Conservation (phyloP, 1,284 basidiomycete genomes). For the Ganoderma multipileum region DNA sequence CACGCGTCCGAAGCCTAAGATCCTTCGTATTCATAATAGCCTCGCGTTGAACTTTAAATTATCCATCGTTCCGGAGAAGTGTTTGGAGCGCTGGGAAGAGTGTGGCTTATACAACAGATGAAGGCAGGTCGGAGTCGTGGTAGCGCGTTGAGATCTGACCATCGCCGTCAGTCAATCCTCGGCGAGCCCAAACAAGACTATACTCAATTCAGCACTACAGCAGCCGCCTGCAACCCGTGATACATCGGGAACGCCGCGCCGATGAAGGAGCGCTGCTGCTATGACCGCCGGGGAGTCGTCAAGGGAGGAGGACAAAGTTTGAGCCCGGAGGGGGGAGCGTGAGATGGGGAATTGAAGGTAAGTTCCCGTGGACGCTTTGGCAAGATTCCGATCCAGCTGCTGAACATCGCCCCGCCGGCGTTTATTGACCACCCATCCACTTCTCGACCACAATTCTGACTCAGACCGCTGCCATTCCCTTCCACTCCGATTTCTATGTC, state of each 20-base stretch:
- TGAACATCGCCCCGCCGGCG: neutral
- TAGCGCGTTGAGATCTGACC: neutral
- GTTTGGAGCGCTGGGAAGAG: neutral
- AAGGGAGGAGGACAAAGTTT: neutral
- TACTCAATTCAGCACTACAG: neutral
- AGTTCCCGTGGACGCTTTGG: neutral
- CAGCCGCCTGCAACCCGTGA: neutral
- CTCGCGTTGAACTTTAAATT: neutral
- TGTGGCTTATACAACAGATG: neutral
- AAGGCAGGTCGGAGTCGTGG: neutral
- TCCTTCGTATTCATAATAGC: constrained; percentile 3
- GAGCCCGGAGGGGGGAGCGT: neutral
- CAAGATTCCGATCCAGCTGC: neutral
- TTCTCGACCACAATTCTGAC: neutral
- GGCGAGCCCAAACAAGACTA: neutral
- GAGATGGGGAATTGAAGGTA: neutral
- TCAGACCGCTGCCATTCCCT: neutral
- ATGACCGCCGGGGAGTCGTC: neutral
- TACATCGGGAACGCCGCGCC: neutral
- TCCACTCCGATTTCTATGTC: neutral
- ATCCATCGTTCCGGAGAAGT: neutral
- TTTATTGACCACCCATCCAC: neutral
- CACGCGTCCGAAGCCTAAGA: neutral
- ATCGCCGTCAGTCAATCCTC: neutral
- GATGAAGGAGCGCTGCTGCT: neutral